Conservation (phyloP, 139 green algal species). For the Chlorella sp. region DNA sequence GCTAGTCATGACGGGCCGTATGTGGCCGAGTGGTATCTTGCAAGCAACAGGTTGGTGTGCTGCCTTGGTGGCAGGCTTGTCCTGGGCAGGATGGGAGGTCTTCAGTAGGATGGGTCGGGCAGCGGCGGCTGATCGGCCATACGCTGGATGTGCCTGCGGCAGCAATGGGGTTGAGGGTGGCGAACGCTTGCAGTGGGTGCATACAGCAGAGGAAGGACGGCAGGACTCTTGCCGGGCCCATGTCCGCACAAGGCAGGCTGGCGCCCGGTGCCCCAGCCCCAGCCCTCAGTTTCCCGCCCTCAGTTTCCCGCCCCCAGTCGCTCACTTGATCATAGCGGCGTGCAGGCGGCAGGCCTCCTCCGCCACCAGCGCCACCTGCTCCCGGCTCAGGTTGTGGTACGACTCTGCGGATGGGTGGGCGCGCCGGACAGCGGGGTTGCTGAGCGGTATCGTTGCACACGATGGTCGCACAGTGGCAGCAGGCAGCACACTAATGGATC, state of each 20-base stretch:
- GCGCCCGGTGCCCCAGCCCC: too few relatives aligned
- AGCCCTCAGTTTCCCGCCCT: too few relatives aligned
- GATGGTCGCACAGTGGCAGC: too few relatives aligned
- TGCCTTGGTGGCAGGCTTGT: background rate
- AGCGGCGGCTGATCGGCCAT: conserved; percentile 7
- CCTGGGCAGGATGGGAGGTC: background rate
- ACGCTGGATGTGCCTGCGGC: conserved; percentile 10
- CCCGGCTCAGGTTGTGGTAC: conserved; percentile 31
- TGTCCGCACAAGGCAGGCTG: too few relatives aligned
- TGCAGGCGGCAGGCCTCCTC: conserved; percentile 42
- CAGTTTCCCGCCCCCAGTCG: too few relatives aligned
- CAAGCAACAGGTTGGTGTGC: background rate
- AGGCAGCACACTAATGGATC: too few relatives aligned
- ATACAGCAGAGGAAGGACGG: too few relatives aligned
- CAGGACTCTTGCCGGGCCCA: too few relatives aligned
- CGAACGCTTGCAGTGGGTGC: too few relatives aligned
- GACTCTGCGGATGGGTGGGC: conserved; percentile 12
- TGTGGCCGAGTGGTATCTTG: background rate
- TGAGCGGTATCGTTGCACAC: too few relatives aligned
- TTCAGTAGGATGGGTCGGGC: conserved; percentile 32
- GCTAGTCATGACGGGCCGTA: background rate
- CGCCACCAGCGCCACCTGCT: conserved; percentile 51
- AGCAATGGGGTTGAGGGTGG: too few relatives aligned
- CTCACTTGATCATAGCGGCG: background rate
- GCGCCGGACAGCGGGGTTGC: too few relatives aligned